These are phyloP conservation scores for Fusarium nodosum DNA, from an alignment of 2,329 filamentous ascomycete species.

Conservation along the genomic window DNA sequence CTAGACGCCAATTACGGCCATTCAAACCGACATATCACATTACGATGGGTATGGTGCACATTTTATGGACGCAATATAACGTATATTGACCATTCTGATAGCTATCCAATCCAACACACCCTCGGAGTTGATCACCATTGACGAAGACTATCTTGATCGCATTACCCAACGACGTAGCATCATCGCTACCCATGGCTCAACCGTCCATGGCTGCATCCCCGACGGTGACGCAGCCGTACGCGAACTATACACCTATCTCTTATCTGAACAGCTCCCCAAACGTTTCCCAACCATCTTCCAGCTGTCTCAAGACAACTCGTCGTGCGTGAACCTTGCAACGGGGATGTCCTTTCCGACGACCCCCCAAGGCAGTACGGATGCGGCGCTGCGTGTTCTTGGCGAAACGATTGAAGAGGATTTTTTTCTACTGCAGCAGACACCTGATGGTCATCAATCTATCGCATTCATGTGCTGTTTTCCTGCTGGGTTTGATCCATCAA, in stretches of 20 bases:
- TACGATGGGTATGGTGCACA: slow-evolving; percentile 24
- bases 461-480: slow-evolving; percentile 60
- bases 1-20: slow-evolving; percentile 14
- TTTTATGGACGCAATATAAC: fast-evolving
- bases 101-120: slow-evolving; percentile 59
- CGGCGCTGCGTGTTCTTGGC: slow-evolving; percentile 24
- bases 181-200: slow-evolving; percentile 49
- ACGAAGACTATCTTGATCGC: slow-evolving; percentile 63
- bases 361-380: background rate
- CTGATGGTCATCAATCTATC: slow-evolving; percentile 58
- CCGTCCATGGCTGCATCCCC: slow-evolving; percentile 60
- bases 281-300: slow-evolving; percentile 65
- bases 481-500: slow-evolving; percentile 64
- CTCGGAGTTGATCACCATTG: slow-evolving; percentile 67
- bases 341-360: slow-evolving; percentile 46
- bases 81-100: slow-evolving; percentile 35
- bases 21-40: slow-evolving; percentile 42
- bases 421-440: slow-evolving; percentile 62
- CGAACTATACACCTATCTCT: slow-evolving; percentile 64
- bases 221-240: slow-evolving; percentile 58
- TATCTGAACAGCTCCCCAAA: slow-evolving; percentile 61
- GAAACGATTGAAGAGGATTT: slow-evolving; percentile 50
- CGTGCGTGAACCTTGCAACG: slow-evolving; percentile 59
- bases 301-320: slow-evolving; percentile 51
- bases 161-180: slow-evolving; percentile 58